Base-by-base conservation (phyloP, 179 eudicot species). In the Amaranthus tricolor region DNA sequence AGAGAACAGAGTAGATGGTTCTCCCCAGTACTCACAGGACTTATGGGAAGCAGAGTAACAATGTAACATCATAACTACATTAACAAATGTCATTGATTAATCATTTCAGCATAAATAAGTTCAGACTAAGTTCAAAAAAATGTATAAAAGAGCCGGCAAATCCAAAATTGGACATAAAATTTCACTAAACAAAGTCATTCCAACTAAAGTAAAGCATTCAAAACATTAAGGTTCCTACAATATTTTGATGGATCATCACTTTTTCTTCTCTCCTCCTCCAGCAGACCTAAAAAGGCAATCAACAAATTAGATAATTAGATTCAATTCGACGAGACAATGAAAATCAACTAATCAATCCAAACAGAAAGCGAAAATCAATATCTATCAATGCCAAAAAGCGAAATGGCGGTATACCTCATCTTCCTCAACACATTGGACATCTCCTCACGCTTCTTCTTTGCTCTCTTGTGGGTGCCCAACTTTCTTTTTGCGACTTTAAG, bases 391-490 rank as follows among this genome's bases (percentile, higher is more conserved):
- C 17, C 66, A 10, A 7, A 48, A 6, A 3, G 72, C 15, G 2
- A 66, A 50, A 49, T 49, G 2, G 40, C 1, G 40, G 40, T 31
- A 31, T 57, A 78, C 81, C 81, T 81, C 81, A 81, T 77, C 78
- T 81, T 77, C 9, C 81, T 16, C 53, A 81, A 65, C 16, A 81
- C 76, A 47, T 65, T 81, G 54, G 81, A 81, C 84, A 81, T 81
- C 76, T 81, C 84, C 73, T 81, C 84, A 69, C 84, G 75, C 84
- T 81, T 81, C 56, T 21, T 69, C 78, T 81, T 81, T 21, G 84
- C 84, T 68, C 84, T 77, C 78, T 77, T 81, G 84, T 81, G 84
- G 31, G 84, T 81, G 31, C 80, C 81, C 72, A 77, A 73, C 78
- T 81, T 81, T 43, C 81, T 62, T 70, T 76, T 70, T 3, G 81